Evolutionary conservation across 2,329 filamentous ascomycete genomes (phyloP), one percentile per base, ranked within the genome.

Genomic region (Ilyonectria destructans): DNA sequence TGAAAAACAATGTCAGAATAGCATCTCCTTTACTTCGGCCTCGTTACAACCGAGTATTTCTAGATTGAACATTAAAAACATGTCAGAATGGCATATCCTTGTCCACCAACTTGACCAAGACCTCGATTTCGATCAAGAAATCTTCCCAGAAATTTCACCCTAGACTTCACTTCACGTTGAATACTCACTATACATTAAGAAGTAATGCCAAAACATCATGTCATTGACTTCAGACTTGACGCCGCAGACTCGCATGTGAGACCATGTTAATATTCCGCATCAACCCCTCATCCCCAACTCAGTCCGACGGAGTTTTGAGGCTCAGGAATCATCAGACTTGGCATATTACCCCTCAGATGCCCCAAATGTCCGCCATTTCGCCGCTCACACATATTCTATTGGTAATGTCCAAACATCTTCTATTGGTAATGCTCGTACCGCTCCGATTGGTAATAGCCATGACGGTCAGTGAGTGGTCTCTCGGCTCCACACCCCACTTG

Each of bases 401-500:
- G 37, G 17, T 17, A 15, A 17, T 7, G 37, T 4, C n/a, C 7
- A 4, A 17, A 43, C 9, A 13, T 37, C 10, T 37, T 12, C 35
- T 37, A 13, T 12, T 15, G 37, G 37, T 17, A 40, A 40, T 40
- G 37, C 37, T 40, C 13, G 37, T 40, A 6, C 40, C 46, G 37
- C 40, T 49, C 54, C 31, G 48, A 57, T 49, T 55, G 48, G 37
- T 48, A 17, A 37, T 37, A 23, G 15, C 26, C n/a, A 49, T 15
- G 40, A 21, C 23, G 31, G 12, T 19, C 29, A n/a, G 31, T n/a
- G 43, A n/a, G 23, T n/a, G 52, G 49, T 49, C n/a, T 21, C 12
- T 52, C 63, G 63, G 63, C 63, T 35, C 63, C 63, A 61, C 63
- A 58, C 59, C 51, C 63, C 63, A 66, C 63, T 61, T 66, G 58